Base-by-base conservation (phyloP, 2,329 filamentous ascomycete genomes). In the Epichloe baconii region DNA sequence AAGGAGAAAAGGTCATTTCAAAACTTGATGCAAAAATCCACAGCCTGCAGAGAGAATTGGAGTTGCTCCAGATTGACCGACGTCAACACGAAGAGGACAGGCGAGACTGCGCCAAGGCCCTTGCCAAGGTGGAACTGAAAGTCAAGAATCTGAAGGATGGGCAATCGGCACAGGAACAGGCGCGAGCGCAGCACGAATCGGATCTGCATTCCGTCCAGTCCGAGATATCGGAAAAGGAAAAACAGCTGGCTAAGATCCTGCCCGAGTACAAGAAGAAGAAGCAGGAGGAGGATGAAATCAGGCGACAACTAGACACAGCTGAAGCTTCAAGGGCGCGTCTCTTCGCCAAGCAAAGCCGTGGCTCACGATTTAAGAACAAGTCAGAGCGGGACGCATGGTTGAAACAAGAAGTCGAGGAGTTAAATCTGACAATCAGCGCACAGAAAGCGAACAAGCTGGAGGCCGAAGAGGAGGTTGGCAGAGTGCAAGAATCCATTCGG, bases 261-360 rank as follows among this genome's bases (percentile, higher is more conserved):
- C 93, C 94, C 0, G 75, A 85, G 19, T 95, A 88, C 63, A 84
- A 82, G 49, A 73, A 79, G 53, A 82, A 82, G 57, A 88, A 84
- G 64, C 75, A 80, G 48, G 77, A 88, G 53, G 93, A 96, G 63
- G 76, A 77, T 15, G 76, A 79, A 15, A 73, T 87, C 31, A 84
- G 83, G 60, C 74, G 83, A 51, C 80, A 85, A 53, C 75, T 97
- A 11, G 85, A 89, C 45, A 76, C 85, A 47, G 85, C 85, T 0
- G 86, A 94, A 60, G 83, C 83, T 7, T 77, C 79, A 5, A 78
- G 87, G 42, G 82, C 86, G 56, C 83, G 90, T 38, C 77, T 98
- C 7, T 88, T 95, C 62, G 87, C 86, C 48, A 98, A 98, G 66
- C 91, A 98, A 68, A 88, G 85, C 43, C 84, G 91, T 44, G 89